A percentile compares a stretch with the other conserved stretches of the same genome.
phyloP scores from a whole-genome alignment of 805 yeast species.

The Wickerhamiella australiensis region DNA sequence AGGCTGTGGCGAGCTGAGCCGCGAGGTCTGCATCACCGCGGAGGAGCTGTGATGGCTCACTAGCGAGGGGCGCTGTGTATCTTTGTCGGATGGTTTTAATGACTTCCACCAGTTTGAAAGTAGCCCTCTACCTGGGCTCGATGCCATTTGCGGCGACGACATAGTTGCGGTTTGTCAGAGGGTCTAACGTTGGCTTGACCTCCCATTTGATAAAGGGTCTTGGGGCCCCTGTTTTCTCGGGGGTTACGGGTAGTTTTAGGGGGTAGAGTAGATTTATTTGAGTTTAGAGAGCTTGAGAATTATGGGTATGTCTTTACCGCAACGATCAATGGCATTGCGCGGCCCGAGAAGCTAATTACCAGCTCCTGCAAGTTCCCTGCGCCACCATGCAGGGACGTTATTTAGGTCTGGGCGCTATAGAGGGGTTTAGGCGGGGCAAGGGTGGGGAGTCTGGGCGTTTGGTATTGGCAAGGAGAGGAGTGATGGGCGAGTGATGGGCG shows the following conservation, averaged over 20 bases:
- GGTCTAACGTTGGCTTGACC: background rate
- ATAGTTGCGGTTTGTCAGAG: slow-evolving; percentile 11
- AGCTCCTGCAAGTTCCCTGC: background rate
- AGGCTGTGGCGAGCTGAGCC: slow-evolving; percentile 8
- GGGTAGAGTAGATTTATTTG: too few relatives aligned
- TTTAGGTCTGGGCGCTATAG: background rate
- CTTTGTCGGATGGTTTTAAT: slow-evolving; percentile 25
- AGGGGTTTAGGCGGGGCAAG: too few relatives aligned
- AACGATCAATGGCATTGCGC: background rate
- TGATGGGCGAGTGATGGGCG: too few relatives aligned
- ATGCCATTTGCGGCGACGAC: slow-evolving; percentile 14
- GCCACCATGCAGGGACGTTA: background rate
- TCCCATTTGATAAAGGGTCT: background rate
- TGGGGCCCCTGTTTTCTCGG: too few relatives aligned
- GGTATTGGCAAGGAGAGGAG: too few relatives aligned
- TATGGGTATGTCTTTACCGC: too few relatives aligned
- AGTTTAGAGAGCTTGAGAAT: too few relatives aligned
- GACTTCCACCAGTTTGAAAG: slow-evolving; percentile 36
- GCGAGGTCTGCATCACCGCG: slow-evolving; percentile 16
- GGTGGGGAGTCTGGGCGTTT: too few relatives aligned
- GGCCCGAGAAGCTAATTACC: background rate
- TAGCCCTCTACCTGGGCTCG: slow-evolving; percentile 14
- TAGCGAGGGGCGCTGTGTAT: slow-evolving; percentile 25
- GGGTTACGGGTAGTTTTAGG: too few relatives aligned
- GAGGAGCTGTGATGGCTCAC: slow-evolving; percentile 31